phyloP scores from a whole-genome alignment of 345 rosid genomes.

The Bruguiera gymnorhiza region DNA sequence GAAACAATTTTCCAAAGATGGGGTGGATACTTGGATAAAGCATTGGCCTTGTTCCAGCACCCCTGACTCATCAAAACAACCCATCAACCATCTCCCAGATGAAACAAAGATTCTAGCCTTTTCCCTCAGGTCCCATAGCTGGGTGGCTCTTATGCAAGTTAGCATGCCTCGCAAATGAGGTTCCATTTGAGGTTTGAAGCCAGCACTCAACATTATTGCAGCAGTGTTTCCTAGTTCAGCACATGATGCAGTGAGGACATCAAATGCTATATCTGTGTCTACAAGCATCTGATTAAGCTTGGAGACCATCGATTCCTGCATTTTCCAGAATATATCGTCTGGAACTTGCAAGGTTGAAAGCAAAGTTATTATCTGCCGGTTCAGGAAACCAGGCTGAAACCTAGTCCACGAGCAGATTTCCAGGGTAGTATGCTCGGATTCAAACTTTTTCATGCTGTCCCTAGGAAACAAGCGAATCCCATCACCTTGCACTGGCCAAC shows the following conservation, averaged over 20 bases:
- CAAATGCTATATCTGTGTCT: constrained; percentile 75
- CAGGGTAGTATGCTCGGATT: constrained; percentile 56
- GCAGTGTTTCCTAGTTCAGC: constrained; percentile 72
- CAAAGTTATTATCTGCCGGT: constrained; percentile 79
- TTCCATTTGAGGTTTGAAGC: constrained; percentile 68
- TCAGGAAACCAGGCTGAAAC: constrained; percentile 88
- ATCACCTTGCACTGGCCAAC: constrained; percentile 73
- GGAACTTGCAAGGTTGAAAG: constrained; percentile 63
- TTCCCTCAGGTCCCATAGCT: constrained; percentile 83
- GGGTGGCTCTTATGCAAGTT: constrained; percentile 78
- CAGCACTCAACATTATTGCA: constrained; percentile 90
- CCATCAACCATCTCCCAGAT: constrained; percentile 91
- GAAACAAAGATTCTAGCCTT: constrained; percentile 79
- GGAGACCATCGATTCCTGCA: constrained; percentile 65
- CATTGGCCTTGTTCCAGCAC: constrained; percentile 84
- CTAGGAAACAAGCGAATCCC: constrained; percentile 62
- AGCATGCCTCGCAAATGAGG: constrained; percentile 88
- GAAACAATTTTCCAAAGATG: constrained; percentile 67
- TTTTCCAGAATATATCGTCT: constrained; percentile 64
- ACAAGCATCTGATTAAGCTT: constrained; percentile 60
- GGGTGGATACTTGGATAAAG: constrained; percentile 80
- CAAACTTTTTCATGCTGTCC: constrained; percentile 72
- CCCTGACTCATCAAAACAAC: constrained; percentile 81
- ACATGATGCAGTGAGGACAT: constrained; percentile 72
- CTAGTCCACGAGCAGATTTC: constrained; percentile 92